Conservation (phyloP, 345 rosid species). For the Eucalyptus globulus region DNA sequence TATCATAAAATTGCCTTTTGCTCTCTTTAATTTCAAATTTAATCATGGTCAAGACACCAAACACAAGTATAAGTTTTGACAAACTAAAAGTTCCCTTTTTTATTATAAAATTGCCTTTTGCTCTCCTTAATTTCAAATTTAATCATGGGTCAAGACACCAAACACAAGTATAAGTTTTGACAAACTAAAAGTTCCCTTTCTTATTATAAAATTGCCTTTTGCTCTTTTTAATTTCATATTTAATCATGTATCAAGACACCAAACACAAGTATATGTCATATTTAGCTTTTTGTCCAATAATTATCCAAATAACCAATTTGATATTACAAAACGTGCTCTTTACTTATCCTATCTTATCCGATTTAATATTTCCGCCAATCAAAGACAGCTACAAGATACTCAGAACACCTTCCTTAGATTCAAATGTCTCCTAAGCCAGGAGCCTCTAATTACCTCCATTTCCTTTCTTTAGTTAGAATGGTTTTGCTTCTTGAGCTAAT, state of each 20-base stretch:
- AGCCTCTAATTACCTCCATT: not conserved
- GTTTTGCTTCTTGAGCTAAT: not conserved
- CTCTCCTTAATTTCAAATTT: too few species aligned
- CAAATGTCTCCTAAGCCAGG: not conserved
- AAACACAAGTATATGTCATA: not conserved
- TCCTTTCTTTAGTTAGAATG: not conserved
- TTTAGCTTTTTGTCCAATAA: not conserved
- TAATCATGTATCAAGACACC: not conserved
- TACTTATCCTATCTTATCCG: not conserved
- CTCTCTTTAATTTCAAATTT: not conserved
- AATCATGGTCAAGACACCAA: not conserved
- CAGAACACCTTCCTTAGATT: not conserved
- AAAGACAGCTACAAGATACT: not conserved
- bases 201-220: not conserved
- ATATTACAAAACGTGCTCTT: not conserved
- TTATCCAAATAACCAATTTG: not conserved
- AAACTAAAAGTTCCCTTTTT: not conserved
- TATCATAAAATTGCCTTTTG: not conserved
- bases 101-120: too few species aligned
- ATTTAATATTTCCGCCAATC: not conserved
- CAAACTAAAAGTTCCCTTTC: not conserved
- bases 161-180: not conserved
- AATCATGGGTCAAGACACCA: too few species aligned
- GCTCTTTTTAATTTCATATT: not conserved
- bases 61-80: not conserved